Base-by-base conservation (phyloP, 306 rosid species). In the Prosopis cineraria region DNA sequence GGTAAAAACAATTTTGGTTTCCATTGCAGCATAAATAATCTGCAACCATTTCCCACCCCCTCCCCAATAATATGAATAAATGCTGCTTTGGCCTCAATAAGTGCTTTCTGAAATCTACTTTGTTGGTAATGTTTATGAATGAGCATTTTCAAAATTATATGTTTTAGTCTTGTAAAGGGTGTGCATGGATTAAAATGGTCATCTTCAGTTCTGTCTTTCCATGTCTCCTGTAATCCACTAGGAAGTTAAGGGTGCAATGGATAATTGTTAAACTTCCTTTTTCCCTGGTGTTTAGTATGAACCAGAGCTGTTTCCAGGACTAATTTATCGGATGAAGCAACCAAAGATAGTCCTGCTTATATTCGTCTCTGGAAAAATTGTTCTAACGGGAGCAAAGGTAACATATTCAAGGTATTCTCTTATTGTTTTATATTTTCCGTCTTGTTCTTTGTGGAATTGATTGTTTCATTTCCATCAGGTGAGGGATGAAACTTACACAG, bases 371-470 rank as follows among this genome's bases (percentile, higher is more conserved):
- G 99, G 98, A 34, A 95, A 95, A 88, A 95, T 95, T 80, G 97
- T 95, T 73, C 93, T 91, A 24, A 95, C 99, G 12, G 98, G 98
- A 64, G 99, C 99, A 2, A 95, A 95, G 99, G 99, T 95, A 82
- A 48, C 60, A 58, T n/a, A 71, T 11, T 50, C 34, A 14, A 14
- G 37, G 52, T 56, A 24, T 55, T 55, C 63, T 24, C 31, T 14
- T 25, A 14, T 20, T 14, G 3, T 63, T 24, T 34, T 14, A 4
- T 10, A 27, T 13, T 0, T 0, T 4, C 0, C 20, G 24, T 10
- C 25, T 72, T 41, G 11, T 63, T 44, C 41, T 44, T 44, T 12
- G 11, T 66, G 13, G 22, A 71, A 36, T 69, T 75, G 75, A 8
- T 4, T 30, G 19, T 74, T 65, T 75, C 59, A 10, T 13, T 29